These are phyloP conservation scores for Podaxis sp. DNA, from an alignment of 768 basidiomycete species.

Conservation along the genomic window DNA sequence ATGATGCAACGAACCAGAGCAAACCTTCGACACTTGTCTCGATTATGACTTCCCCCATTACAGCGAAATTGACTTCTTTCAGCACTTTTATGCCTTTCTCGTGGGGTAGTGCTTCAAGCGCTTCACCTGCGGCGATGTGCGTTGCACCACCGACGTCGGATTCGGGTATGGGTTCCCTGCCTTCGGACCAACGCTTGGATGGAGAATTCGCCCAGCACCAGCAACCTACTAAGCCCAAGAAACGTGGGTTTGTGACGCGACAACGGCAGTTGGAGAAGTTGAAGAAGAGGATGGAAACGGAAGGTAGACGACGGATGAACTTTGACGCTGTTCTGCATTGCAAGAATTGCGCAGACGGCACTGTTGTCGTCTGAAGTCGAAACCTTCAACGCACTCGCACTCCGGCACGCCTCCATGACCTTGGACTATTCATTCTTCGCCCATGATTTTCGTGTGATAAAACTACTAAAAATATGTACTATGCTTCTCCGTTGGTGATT, in stretches of 20 bases:
- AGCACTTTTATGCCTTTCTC: slow-evolving; percentile 56
- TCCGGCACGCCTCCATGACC: slow-evolving; percentile 14
- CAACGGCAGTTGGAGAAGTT: slow-evolving; percentile 66
- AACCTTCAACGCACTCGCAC: not conserved
- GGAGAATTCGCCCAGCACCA: not conserved
- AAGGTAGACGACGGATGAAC: slow-evolving; percentile 25
- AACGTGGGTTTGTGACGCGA: slow-evolving; percentile 50
- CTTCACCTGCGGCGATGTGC: slow-evolving; percentile 10
- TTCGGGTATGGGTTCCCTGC: not conserved
- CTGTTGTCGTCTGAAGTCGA: slow-evolving; percentile 38
- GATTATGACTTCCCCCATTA: slow-evolving; percentile 45
- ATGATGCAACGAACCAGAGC: slow-evolving; percentile 2
- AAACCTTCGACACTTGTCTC: slow-evolving; percentile 37
- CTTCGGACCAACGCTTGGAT: not conserved
- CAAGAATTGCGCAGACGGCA: slow-evolving; percentile 31
- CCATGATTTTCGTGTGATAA: slow-evolving; percentile 5
- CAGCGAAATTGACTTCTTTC: slow-evolving; percentile 57
- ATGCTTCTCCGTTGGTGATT: slow-evolving; percentile 14
- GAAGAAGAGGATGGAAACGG: slow-evolving; percentile 45
- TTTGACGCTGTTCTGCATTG: slow-evolving; percentile 27
- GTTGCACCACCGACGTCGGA: not conserved
- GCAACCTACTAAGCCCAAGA: slow-evolving; percentile 3
- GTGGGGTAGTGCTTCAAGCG: slow-evolving; percentile 26
- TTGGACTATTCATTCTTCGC: slow-evolving; percentile 12
- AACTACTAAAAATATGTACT: not conserved